These are phyloP conservation scores for Annulohypoxylon maeteangense DNA, from an alignment of 495 filamentous ascomycete genomes.

Conservation along the genomic window DNA sequence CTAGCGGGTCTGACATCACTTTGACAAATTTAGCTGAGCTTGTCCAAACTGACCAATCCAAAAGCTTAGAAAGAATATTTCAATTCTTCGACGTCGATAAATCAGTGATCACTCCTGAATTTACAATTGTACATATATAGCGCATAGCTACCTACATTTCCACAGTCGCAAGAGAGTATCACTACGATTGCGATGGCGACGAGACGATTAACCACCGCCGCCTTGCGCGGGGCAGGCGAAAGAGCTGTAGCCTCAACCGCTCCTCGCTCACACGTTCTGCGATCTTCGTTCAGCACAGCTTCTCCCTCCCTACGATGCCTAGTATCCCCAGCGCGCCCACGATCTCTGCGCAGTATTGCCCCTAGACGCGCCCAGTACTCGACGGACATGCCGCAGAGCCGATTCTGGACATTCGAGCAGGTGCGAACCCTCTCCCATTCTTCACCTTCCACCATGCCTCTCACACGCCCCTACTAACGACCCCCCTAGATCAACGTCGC, in stretches of 20 bases:
- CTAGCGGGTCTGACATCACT: conserved; percentile 1
- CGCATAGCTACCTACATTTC: neutral
- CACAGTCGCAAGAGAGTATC: neutral
- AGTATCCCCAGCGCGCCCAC: neutral
- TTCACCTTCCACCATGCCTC: conserved; percentile 28
- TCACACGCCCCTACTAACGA: conserved; percentile 42
- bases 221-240: conserved; percentile 9
- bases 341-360: neutral
- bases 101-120: neutral
- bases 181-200: conserved; percentile 14
- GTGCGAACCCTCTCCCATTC: conserved; percentile 43
- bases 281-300: conserved; percentile 15
- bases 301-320: neutral
- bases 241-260: neutral
- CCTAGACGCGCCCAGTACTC: conserved; percentile 31
- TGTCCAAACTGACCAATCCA: neutral
- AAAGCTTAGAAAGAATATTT: neutral
- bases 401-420: conserved; percentile 60
- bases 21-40: neutral
- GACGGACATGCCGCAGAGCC: conserved; percentile 46
- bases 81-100: neutral
- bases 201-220: conserved; percentile 26
- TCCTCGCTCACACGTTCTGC: neutral
- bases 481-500: conserved; percentile 38
- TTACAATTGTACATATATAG: neutral